phyloP scores from a whole-genome alignment of 768 basidiomycete genomes.

The Kwoniella shandongensis region DNA sequence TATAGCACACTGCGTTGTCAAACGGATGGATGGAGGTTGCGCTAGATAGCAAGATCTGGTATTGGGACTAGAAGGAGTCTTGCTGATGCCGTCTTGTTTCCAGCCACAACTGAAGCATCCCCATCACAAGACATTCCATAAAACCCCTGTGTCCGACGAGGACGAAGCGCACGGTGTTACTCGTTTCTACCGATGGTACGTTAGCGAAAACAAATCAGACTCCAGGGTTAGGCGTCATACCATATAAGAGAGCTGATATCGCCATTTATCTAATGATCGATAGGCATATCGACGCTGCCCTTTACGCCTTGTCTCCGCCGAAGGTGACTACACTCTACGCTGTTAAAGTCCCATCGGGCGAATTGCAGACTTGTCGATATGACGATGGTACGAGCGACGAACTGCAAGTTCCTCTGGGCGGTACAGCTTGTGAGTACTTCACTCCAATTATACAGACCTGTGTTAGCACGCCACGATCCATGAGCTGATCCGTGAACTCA shows the following conservation, averaged over 20 bases:
- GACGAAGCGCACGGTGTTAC: slow-evolving; percentile 74
- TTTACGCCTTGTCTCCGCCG: slow-evolving; percentile 57
- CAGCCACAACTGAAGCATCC: slow-evolving; percentile 77
- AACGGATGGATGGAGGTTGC: no score
- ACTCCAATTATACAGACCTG: neutral
- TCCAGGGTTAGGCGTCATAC: neutral
- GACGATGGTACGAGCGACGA: slow-evolving; percentile 86
- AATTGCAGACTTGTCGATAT: slow-evolving; percentile 66
- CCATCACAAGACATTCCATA: slow-evolving; percentile 81
- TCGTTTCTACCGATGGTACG: slow-evolving; percentile 78
- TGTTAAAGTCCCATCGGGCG: slow-evolving; percentile 67
- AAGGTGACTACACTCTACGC: slow-evolving; percentile 83
- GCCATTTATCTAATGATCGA: neutral
- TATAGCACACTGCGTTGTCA: no score
- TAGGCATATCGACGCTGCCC: slow-evolving; percentile 73
- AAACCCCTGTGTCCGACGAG: slow-evolving; percentile 67
- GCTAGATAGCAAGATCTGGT: neutral
- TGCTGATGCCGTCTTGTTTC: neutral
- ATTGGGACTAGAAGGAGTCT: neutral
- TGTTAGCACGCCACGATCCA: no score
- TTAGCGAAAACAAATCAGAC: neutral
- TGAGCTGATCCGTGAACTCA: no score
- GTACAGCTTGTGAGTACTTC: slow-evolving; percentile 70
- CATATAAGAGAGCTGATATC: neutral
- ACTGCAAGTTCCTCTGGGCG: slow-evolving; percentile 75